Conservation (phyloP, 495 filamentous ascomycete genomes). For the Podospora pseudoanserina region DNA sequence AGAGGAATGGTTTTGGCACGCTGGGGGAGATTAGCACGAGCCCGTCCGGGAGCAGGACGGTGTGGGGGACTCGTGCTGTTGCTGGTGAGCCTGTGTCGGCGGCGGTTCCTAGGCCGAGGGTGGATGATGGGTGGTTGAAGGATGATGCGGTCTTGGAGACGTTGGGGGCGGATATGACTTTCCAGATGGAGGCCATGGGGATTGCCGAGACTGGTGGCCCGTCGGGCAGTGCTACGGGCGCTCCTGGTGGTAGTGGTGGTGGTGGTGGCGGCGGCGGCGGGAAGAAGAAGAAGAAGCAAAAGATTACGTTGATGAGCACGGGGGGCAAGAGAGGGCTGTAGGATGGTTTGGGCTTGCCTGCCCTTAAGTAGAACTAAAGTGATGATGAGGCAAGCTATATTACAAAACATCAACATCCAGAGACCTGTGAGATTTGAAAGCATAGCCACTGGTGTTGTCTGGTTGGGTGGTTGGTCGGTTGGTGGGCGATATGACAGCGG, state of each 20-base stretch:
- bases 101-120: constrained; percentile 29
- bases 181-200: constrained; percentile 46
- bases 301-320: constrained; percentile 93
- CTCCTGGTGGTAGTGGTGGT: constrained; percentile 17
- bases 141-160: constrained; percentile 44
- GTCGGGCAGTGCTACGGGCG: constrained; percentile 21
- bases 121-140: constrained; percentile 77
- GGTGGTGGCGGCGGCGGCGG: constrained; percentile 36
- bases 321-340: constrained; percentile 37
- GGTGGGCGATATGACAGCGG: neutral
- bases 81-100: constrained; percentile 41
- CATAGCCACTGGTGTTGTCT: neutral
- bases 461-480: neutral
- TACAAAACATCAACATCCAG: neutral
- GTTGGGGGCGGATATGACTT: constrained; percentile 37
- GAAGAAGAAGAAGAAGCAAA: constrained; percentile 89
- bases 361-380: too few relatives aligned
- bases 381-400: too few relatives aligned
- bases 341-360: neutral
- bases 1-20: constrained; percentile 40
- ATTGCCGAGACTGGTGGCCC: constrained; percentile 30
- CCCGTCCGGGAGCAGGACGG: constrained; percentile 68
- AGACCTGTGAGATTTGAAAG: neutral
- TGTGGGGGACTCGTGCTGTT: constrained; percentile 79
- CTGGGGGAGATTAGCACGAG: constrained; percentile 65